Evolutionary conservation across 768 basidiomycete species (phyloP), one percentile per base, ranked within the genome.

Genomic region (Obba rivulosa): DNA sequence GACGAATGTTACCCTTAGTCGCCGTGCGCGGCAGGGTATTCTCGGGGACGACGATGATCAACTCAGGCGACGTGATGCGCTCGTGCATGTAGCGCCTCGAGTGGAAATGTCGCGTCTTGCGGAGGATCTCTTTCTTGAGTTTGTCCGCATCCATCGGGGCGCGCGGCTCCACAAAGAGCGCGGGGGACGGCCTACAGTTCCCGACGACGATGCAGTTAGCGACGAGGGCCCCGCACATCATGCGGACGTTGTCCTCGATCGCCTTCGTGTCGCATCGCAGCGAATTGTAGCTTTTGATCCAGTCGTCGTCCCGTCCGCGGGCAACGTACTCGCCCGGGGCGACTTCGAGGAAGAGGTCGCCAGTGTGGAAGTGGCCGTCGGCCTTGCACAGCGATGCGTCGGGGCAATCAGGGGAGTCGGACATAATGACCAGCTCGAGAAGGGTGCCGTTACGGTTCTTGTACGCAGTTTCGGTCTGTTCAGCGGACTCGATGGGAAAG

Each of bases 231-330:
- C 69, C 74, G 61, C 85, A 88, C 57, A 74, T 79, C 37, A 69
- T 62, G 31, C 82, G 79, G 17, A 78, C 72, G 55, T 85, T 83
- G 49, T 87, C 84, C 63, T 87, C 61, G 57, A 70, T 72, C 25
- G 66, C 77, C 73, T 77, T 80, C 45, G 85, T 85, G 56, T 87
- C 85, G 57, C 83, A 86, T 39, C 84, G 75, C 51, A 85, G 66
- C 60, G 83, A 78, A 60, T 77, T 84, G 58, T 83, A 78, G 36
- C 79, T 80, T 68, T 86, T 87, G 63, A 87, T 87, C 85, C 84
- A 86, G 64, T 87, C 85, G 57, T 87, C 85, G 51, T 83, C 77
- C 40, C 85, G 77, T 23, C 85, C 85, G 38, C 82, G 76, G 55
- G 73, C 83, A 31, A 77, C 61, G 60, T 81, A 87, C 57, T 65